Base-by-base conservation (phyloP, 2,329 filamentous ascomycete genomes). In the Thelonectria olida region DNA sequence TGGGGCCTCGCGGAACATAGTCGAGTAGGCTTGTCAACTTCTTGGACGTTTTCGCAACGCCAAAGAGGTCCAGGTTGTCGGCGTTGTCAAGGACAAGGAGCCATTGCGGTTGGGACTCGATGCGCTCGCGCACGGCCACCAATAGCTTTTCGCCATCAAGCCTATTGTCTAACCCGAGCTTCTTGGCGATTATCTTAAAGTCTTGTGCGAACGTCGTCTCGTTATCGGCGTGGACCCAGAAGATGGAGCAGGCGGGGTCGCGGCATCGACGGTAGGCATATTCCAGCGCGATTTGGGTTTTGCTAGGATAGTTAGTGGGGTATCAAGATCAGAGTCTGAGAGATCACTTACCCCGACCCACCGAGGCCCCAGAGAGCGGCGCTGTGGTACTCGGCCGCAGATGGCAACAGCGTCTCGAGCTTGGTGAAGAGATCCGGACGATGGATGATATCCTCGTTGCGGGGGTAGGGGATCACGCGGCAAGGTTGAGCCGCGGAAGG, bases 201-300 rank as follows among this genome's bases (percentile, higher is more conserved):
- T 73, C 73, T 9, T 72, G 64, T 2, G 58, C 42, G 50, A 79
- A 76, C 3, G 72, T 76, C 10, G 68, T 66, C 31, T 72, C 62
- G 48, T 55, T 74, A 50, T 76, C 70, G 10, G 76, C 77, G 55
- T 77, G 74, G 1, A 79, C 73, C 77, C 74, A 79, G 58, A 79
- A 77, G 2, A 80, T 66, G 0, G 73, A 76, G 51, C 73, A 74
- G 5, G 50, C 19, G 0, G 56, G 44, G 10, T 68, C 64, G 5
- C 61, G 13, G n/a, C 61, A 58, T 54, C 67, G 67, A 6, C 53
- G 50, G 55, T 77, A 75, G 2, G 74, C 75, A 56, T 74, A 79
- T 12, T 77, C 69, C 4, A 78, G 63, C 2, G 76, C 76, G 17
- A 79, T 68, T 50, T 79, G 76, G 0, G 77, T 78, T 70, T 80